Conservation (phyloP, 768 basidiomycete genomes). For the Scleroderma citrinum region DNA sequence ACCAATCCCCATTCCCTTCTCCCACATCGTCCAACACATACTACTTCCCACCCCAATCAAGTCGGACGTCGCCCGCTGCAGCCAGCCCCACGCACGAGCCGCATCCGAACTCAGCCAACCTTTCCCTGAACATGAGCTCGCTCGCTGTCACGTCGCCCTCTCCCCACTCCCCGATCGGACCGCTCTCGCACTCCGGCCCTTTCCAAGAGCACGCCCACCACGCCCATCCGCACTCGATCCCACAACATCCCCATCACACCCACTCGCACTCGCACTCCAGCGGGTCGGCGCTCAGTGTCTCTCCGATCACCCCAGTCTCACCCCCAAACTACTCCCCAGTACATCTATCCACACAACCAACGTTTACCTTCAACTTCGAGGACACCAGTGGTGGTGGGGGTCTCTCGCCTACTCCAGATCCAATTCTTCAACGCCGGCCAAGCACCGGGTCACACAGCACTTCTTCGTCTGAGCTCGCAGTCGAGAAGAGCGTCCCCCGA, state of each 20-base stretch:
- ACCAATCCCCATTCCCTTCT: conserved; percentile 15
- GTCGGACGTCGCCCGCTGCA: conserved; percentile 6
- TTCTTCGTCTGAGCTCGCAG: conserved; percentile 41
- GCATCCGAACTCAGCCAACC: conserved; percentile 30
- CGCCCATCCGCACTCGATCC: conserved; percentile 46
- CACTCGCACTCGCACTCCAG: conserved; percentile 21
- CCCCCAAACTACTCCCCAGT: conserved; percentile 36
- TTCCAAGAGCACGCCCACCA: conserved; percentile 48
- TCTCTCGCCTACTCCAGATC: conserved; percentile 25
- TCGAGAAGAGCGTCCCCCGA: conserved; percentile 51
- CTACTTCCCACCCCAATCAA: conserved; percentile 14
- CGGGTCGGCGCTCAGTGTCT: conserved; percentile 26
- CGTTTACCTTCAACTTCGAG: conserved; percentile 49
- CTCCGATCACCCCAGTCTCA: conserved; percentile 58
- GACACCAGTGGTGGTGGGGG: conserved; percentile 20
- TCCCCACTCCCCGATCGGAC: conserved; percentile 57
- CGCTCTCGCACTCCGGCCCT: conserved; percentile 41
- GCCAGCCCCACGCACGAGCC: conserved; percentile 8
- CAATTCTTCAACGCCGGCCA: conserved; percentile 30
- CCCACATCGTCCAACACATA: conserved; percentile 20
- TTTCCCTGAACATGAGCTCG: conserved; percentile 64
- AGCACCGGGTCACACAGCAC: conserved; percentile 33
- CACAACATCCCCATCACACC: conserved; percentile 16
- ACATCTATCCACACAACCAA: conserved; percentile 38
- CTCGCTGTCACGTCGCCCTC: conserved; percentile 63